phyloP scores from a whole-genome alignment of 2,329 filamentous ascomycete species.

The Talaromyces pinophilus region DNA sequence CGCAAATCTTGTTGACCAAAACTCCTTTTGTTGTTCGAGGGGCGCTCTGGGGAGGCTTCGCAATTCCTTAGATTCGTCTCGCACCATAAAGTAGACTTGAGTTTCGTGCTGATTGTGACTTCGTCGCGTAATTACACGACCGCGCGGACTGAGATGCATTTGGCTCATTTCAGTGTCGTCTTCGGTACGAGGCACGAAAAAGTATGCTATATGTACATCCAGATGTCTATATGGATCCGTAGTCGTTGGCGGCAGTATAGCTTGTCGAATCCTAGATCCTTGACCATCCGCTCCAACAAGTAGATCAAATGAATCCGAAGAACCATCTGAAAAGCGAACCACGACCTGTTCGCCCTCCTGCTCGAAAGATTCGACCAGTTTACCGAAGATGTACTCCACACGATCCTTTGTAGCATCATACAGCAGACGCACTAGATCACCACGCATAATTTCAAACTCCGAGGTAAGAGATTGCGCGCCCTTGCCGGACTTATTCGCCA shows the following conservation, averaged over 20 bases:
- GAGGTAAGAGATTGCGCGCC: conserved; percentile 52
- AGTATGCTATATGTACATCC: conserved; percentile 33
- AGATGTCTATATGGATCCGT: conserved; percentile 27
- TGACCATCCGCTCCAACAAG: conserved; percentile 60
- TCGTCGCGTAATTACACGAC: conserved; percentile 29
- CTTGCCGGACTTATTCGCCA: conserved; percentile 44
- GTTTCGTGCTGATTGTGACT: conserved; percentile 28
- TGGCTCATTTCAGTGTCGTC: conserved; percentile 9
- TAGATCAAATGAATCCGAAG: conserved; percentile 51
- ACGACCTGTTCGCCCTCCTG: conserved; percentile 39
- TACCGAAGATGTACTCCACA: conserved; percentile 7
- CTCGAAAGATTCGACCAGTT: conserved; percentile 16
- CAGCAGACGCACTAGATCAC: conserved; percentile 56
- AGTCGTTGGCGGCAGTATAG: conserved; percentile 33
- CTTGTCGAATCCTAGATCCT: conserved; percentile 51
- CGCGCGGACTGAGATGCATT: conserved; percentile 27
- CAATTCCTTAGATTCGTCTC: conserved; percentile 6
- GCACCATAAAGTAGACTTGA: conserved; percentile 29
- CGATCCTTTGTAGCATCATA: conserved; percentile 41
- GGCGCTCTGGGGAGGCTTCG: not conserved
- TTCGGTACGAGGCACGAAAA: conserved; percentile 29
- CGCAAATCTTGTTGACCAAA: conserved; percentile 33
- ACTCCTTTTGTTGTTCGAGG: conserved; percentile 32
- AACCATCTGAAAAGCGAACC: conserved; percentile 49
- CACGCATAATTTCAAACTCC: conserved; percentile 63